These are phyloP conservation scores for Nemania serpens DNA, from an alignment of 2,329 filamentous ascomycete species.

Conservation along the genomic window DNA sequence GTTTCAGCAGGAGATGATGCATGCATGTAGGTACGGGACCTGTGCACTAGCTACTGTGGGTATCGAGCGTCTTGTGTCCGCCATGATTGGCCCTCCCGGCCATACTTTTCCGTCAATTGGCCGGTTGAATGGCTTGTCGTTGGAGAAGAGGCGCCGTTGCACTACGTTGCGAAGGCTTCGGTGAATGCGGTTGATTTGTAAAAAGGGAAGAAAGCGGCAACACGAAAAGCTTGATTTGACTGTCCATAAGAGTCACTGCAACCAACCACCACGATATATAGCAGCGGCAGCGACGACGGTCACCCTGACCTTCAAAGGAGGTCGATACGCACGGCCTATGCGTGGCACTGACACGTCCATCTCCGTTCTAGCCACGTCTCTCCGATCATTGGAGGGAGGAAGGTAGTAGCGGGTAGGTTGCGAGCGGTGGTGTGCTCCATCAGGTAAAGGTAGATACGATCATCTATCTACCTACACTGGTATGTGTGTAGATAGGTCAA, in stretches of 20 bases:
- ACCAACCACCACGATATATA: not conserved
- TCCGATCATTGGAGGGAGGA: no score
- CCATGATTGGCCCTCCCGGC: constrained; percentile 23
- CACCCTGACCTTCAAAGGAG: not conserved
- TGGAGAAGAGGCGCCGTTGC: constrained; percentile 9
- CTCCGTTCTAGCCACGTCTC: not conserved
- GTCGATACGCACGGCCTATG: not conserved
- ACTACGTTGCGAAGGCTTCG: constrained; percentile 4
- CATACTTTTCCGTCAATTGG: constrained; percentile 17
- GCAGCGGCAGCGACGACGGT: not conserved
- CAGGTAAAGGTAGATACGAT: not conserved
- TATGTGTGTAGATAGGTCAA: no score
- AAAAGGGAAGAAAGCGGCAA: constrained; percentile 13
- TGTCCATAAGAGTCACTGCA: not conserved
- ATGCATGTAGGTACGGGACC: constrained; percentile 22
- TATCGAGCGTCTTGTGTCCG: constrained; percentile 1
- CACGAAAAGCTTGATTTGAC: constrained; percentile 23
- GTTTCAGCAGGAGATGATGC: constrained; percentile 24
- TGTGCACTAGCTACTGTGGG: constrained; percentile 15
- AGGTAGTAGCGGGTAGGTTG: not conserved
- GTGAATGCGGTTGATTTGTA: constrained; percentile 8
- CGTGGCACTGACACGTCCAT: not conserved
- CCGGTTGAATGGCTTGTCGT: constrained; percentile 5
- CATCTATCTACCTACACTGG: no score
- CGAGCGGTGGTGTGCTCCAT: not conserved